Conservation (phyloP, 352 stramenopile species). For the Pythium guiyangense region DNA sequence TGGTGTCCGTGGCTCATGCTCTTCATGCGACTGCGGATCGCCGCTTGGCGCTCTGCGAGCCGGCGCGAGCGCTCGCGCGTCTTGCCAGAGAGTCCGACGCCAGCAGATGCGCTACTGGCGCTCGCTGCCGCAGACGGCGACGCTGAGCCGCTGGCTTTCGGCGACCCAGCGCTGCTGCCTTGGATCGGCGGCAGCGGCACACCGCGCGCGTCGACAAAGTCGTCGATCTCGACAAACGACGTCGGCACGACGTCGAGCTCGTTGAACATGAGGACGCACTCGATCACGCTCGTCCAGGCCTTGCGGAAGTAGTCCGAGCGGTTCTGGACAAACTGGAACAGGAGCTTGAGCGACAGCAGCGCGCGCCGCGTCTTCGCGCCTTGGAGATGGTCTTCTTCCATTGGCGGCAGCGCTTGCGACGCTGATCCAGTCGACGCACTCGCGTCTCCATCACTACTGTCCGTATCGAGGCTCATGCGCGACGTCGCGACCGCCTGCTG, state of each 20-base stretch:
- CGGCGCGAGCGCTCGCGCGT: conserved; percentile 71
- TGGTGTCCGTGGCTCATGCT: conserved; percentile 59
- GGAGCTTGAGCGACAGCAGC: conserved; percentile 66
- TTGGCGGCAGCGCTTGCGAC: conserved; percentile 7
- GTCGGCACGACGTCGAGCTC: conserved; percentile 80
- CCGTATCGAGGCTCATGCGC: conserved; percentile 4
- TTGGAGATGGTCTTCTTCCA: conserved; percentile 62
- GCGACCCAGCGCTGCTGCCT: conserved; percentile 18
- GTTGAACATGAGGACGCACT: conserved; percentile 88
- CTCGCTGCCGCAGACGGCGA: conserved; percentile 7
- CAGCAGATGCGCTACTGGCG: conserved; percentile 5
- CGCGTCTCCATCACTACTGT: conserved; percentile 2
- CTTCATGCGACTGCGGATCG: conserved; percentile 80
- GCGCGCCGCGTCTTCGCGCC: conserved; percentile 74
- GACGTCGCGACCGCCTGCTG: not conserved
- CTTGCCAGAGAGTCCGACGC: conserved; percentile 68
- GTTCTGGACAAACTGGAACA: conserved; percentile 86
- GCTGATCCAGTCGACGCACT: not conserved
- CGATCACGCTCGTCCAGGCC: conserved; percentile 75
- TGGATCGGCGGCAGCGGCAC: conserved; percentile 78
- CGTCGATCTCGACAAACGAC: conserved; percentile 86
- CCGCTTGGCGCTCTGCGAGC: conserved; percentile 74
- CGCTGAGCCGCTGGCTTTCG: conserved; percentile 20
- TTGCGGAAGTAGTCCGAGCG: conserved; percentile 74
- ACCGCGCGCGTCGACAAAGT: conserved; percentile 82